phyloP scores from a whole-genome alignment of 1,139 yeast genomes.

The Debaryomycetaceae sp. region DNA sequence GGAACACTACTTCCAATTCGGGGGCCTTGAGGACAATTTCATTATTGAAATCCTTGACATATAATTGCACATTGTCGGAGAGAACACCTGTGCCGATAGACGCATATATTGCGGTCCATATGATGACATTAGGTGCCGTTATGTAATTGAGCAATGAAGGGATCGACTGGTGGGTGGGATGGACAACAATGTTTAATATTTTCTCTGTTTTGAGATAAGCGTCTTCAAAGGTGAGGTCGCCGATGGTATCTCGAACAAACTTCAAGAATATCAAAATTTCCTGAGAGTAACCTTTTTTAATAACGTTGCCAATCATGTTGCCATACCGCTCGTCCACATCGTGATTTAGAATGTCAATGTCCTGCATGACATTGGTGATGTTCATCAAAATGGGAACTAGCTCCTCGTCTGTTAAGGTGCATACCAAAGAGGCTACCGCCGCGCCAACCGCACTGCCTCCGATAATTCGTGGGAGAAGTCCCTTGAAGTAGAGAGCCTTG shows the following conservation, averaged over 20 bases:
- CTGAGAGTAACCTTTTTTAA: conserved; percentile 70
- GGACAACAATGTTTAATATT: conserved; percentile 78
- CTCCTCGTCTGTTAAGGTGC: conserved; percentile 54
- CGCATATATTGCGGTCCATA: conserved; percentile 76
- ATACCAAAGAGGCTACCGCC: conserved; percentile 76
- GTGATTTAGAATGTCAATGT: conserved; percentile 33
- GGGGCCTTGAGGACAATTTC: conserved; percentile 37
- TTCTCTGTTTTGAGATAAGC: conserved; percentile 81
- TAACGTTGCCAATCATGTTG: conserved; percentile 55
- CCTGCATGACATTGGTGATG: conserved; percentile 42
- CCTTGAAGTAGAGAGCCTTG: conserved; percentile 62
- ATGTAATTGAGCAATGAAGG: conserved; percentile 80
- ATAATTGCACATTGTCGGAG: conserved; percentile 49
- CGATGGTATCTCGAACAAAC: conserved; percentile 68
- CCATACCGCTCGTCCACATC: conserved; percentile 60
- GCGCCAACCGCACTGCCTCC: conserved; percentile 97
- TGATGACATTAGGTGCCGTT: conserved; percentile 88
- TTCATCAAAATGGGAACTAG: conserved; percentile 36
- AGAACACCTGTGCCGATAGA: conserved; percentile 62
- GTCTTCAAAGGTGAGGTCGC: conserved; percentile 84
- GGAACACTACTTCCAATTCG: conserved; percentile 21
- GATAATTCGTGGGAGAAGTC: conserved; percentile 70
- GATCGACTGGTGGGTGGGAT: conserved; percentile 62
- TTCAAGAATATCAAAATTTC: conserved; percentile 71
- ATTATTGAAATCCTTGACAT: conserved; percentile 59